Percentiles rank a stretch among this genome's conserved stretches.
Evolutionary conservation across 768 basidiomycete species (phyloP).

Genomic region (Lactifluus volemus): DNA sequence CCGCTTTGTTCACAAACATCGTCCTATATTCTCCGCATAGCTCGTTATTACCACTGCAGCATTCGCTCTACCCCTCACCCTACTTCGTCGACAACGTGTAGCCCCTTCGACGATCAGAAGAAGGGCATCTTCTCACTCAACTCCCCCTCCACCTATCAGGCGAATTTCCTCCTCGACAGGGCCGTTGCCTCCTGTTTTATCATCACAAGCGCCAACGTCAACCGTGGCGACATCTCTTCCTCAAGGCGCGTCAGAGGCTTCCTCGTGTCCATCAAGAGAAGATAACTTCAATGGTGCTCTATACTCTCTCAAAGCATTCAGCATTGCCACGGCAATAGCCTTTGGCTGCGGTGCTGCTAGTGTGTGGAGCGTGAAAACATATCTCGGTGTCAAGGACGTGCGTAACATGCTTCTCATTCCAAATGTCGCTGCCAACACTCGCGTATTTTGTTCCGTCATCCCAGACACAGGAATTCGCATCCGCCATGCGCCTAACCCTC

Average conservation of each 20-base stretch:
- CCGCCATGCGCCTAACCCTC: constrained; percentile 44
- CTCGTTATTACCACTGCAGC: constrained; percentile 26
- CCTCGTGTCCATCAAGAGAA: not conserved
- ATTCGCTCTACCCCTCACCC: constrained; percentile 24
- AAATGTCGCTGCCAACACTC: not conserved
- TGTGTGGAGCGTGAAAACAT: constrained; percentile 41
- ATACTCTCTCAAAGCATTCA: constrained; percentile 54
- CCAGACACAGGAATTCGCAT: constrained; percentile 53
- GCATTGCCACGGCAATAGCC: constrained; percentile 56
- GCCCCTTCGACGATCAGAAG: not conserved
- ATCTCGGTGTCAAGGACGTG: constrained; percentile 50
- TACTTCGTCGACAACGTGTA: constrained; percentile 25
- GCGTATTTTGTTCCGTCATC: not conserved
- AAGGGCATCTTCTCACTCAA: constrained; percentile 14
- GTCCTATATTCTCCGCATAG: constrained; percentile 10
- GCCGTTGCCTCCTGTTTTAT: not conserved
- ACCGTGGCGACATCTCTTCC: not conserved
- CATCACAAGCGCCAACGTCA: not conserved
- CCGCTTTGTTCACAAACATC: too few relatives aligned
- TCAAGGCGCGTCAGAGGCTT: not conserved
- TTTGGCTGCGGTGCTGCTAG: constrained; percentile 36
- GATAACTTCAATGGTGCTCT: constrained; percentile 43
- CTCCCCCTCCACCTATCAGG: constrained; percentile 20
- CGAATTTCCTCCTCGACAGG: not conserved
- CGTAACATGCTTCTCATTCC: constrained; percentile 22